Conservation (phyloP, 495 filamentous ascomycete species). For the Aspergillus hancockii region DNA sequence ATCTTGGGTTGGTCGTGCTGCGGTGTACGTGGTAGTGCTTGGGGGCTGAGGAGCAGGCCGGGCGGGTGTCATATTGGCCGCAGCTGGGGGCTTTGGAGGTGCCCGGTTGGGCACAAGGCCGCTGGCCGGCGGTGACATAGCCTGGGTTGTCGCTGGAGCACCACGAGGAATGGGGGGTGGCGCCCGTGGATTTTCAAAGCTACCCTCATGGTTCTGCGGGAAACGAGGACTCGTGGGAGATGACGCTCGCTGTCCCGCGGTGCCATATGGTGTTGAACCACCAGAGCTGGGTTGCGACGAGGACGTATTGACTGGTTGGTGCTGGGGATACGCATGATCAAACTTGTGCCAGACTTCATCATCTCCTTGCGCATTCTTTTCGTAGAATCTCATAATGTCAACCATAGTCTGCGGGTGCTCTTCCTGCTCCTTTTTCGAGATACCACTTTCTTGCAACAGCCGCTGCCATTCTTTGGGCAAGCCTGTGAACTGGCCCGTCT, state of each 20-base stretch:
- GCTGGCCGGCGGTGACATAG: constrained; percentile 36
- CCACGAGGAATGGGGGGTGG: constrained; percentile 84
- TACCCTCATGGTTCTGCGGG: constrained; percentile 84
- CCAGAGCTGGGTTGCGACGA: constrained; percentile 21
- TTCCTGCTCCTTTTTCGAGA: constrained; percentile 92
- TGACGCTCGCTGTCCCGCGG: constrained; percentile 48
- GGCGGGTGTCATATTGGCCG: constrained; percentile 32
- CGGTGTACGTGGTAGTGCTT: constrained; percentile 26
- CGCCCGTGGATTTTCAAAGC: constrained; percentile 95
- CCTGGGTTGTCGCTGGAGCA: constrained; percentile 24
- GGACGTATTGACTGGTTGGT: constrained; percentile 49
- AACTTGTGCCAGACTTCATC: constrained; percentile 96
- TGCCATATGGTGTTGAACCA: constrained; percentile 19
- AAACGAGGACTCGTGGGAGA: constrained; percentile 91
- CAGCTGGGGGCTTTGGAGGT: constrained; percentile 44
- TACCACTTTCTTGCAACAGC: constrained; percentile 91
- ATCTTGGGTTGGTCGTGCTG: constrained; percentile 27
- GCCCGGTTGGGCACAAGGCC: constrained; percentile 45
- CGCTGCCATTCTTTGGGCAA: constrained; percentile 98
- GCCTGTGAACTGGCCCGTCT: constrained; percentile 95
- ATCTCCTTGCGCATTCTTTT: constrained; percentile 81
- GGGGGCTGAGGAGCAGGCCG: constrained; percentile 57
- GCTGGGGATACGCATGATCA: constrained; percentile 71
- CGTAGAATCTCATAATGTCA: constrained; percentile 94
- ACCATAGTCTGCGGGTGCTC: constrained; percentile 92